Base-by-base conservation (phyloP, 495 filamentous ascomycete species). In the Viridothelium virens region DNA sequence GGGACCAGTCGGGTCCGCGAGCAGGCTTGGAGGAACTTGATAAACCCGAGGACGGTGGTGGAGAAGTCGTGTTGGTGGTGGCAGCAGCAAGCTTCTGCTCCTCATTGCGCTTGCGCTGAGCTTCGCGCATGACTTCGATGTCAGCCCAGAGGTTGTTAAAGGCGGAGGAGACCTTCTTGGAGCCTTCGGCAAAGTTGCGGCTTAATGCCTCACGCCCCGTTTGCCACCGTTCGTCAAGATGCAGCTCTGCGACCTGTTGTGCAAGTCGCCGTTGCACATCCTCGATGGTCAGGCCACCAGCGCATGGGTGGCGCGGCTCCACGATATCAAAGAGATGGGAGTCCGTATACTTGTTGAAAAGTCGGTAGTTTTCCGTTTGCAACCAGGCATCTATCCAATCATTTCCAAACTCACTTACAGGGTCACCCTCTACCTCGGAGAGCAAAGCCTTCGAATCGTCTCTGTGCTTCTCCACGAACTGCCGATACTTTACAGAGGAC, bases 281-380 rank as follows among this genome's bases (percentile, higher is more conserved):
- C 48, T 98, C 94, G 69, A 98, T 92, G 0, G 89, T 90, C 47
- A 98, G 80, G 1, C 92, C 92, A n/a, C 94, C 95, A 11, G 93
- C 92, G 76, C 88, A 95, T 2, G 96, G 93, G 77, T 98, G 94
- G 59, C 85, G 86, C 4, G 94, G 94, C 65, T 96, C 91, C 18
- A 94, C 90, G 69, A 98, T 89, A 68, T 96, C 93, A 72, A 96
- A 98, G 3, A 97, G 79, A 70, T 96, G 88, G 16, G 88, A 87
- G 69, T 97, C 94, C 10, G 88, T 91, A 65, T 84, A 82, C 44
- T 79, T 79, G 64, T 90, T 77, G 80, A 93, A 98, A 44, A 97
- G 84, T 34, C 88, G 82, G 77, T 91, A 96, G 67, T 96, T 96
- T 38, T 96, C 87, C 0, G 94, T 96, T 65, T 80, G 83, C 72